Evolutionary conservation across 2,329 filamentous ascomycete genomes (phyloP).

Genomic region (Alternaria burnsii): DNA sequence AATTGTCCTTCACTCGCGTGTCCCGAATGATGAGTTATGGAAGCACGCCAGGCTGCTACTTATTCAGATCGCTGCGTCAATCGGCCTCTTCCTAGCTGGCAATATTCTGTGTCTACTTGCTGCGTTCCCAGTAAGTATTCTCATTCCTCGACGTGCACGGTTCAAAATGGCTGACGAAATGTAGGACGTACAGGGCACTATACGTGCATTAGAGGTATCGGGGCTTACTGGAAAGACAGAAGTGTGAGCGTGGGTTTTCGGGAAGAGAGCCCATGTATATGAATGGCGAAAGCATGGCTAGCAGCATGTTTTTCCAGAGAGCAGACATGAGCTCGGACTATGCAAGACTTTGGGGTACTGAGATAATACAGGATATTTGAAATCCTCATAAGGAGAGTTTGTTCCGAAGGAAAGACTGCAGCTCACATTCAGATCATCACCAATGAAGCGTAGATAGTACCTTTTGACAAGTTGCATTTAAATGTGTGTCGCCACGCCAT

Average conservation of each 20-base stretch:
- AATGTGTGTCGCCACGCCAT: neutral
- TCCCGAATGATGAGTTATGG: neutral
- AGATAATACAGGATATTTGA: neutral
- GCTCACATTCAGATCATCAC: neutral
- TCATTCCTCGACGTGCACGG: neutral
- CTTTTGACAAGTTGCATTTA: neutral
- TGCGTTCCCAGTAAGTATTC: conserved; percentile 6
- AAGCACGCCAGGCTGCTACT: neutral
- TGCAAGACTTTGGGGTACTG: neutral
- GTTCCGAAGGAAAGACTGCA: neutral
- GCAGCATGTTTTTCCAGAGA: neutral
- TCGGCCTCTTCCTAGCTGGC: conserved; percentile 4
- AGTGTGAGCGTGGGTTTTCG: neutral
- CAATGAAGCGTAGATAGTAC: neutral
- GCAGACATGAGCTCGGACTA: neutral
- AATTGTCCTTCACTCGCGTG: neutral
- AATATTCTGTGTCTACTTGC: conserved; percentile 9
- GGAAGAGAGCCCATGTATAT: neutral
- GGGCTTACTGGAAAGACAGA: conserved; percentile 1
- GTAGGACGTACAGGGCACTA: conserved; percentile 5
- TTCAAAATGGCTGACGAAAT: neutral
- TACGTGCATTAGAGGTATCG: neutral
- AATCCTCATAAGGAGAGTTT: neutral
- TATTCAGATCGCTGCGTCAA: neutral
- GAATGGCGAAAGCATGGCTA: neutral